These are phyloP conservation scores for Sesbania bispinosa DNA, from an alignment of 306 rosid genomes.

Conservation along the genomic window DNA sequence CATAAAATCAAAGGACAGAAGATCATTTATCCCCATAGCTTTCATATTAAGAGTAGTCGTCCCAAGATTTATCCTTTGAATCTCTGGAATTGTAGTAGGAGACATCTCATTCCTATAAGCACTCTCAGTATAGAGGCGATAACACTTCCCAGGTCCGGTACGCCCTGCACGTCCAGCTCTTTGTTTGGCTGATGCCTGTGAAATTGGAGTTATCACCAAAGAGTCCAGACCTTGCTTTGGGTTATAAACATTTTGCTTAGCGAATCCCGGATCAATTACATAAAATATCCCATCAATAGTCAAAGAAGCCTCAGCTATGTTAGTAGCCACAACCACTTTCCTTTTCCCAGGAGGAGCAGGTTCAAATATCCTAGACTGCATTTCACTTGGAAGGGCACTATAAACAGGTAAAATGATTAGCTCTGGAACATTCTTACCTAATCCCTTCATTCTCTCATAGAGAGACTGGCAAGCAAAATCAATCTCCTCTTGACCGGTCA, in stretches of 20 bases:
- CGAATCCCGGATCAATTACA: slow-evolving; percentile 86
- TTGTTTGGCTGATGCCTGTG: slow-evolving; percentile 93
- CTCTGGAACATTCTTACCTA: slow-evolving; percentile 58
- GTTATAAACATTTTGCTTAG: slow-evolving; percentile 88
- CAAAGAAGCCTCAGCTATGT: slow-evolving; percentile 88
- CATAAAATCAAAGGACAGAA: slow-evolving; percentile 90
- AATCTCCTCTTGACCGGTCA: slow-evolving; percentile 97
- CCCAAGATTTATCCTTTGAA: slow-evolving; percentile 93
- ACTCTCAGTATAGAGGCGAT: slow-evolving; percentile 72
- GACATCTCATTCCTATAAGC: slow-evolving; percentile 81
- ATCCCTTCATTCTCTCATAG: slow-evolving; percentile 80
- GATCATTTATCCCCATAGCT: slow-evolving; percentile 76
- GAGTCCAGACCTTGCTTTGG: slow-evolving; percentile 98
- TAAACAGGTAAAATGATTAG: slow-evolving; percentile 85
- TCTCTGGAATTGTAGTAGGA: slow-evolving; percentile 81
- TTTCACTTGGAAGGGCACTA: slow-evolving; percentile 85
- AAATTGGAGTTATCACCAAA: slow-evolving; percentile 81
- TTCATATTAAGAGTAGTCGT: slow-evolving; percentile 77
- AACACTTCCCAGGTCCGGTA: slow-evolving; percentile 98
- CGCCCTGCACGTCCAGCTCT: slow-evolving; percentile 95
- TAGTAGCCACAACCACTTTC: slow-evolving; percentile 88
- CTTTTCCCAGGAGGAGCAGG: no score
- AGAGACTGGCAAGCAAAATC: slow-evolving; percentile 93
- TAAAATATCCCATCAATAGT: slow-evolving; percentile 89
- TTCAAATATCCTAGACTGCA: slow-evolving; percentile 88